phyloP scores from a whole-genome alignment of 495 filamentous ascomycete species.

The Xeromyces bisporus region DNA sequence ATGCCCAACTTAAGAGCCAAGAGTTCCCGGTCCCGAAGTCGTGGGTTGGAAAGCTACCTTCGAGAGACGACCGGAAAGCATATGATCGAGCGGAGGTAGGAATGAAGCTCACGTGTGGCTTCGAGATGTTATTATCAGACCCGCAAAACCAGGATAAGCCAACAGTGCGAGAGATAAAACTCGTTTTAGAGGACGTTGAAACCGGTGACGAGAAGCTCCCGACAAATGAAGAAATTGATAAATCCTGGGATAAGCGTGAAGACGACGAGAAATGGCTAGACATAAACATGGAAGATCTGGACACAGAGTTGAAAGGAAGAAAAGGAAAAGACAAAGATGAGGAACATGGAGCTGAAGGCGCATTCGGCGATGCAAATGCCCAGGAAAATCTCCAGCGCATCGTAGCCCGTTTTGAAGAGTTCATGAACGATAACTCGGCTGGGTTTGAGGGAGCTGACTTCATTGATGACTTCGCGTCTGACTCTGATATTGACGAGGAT shows the following conservation, averaged over 20 bases:
- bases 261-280: conserved; percentile 90
- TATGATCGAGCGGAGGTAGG: conserved; percentile 49
- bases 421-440: conserved; percentile 72
- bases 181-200: conserved; percentile 57
- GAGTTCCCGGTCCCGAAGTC: conserved; percentile 51
- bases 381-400: conserved; percentile 79
- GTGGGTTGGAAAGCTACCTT: conserved; percentile 35
- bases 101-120: conserved; percentile 79
- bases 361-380: conserved; percentile 62
- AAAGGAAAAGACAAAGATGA: conserved; percentile 19
- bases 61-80: conserved; percentile 17
- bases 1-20: conserved; percentile 83
- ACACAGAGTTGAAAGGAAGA: conserved; percentile 52
- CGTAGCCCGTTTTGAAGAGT: conserved; percentile 81
- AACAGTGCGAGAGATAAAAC: conserved; percentile 49
- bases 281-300: conserved; percentile 78
- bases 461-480: conserved; percentile 45
- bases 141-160: conserved; percentile 47
- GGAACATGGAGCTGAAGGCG: conserved; percentile 10
- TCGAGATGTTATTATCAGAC: conserved; percentile 69
- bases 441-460: conserved; percentile 61
- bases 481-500: conserved; percentile 45
- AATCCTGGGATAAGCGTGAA: conserved; percentile 43
- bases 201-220: conserved; percentile 46
- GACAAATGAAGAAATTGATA: conserved; percentile 50